Evolutionary conservation across 352 stramenopile genomes (phyloP).

Genomic region (Pythium insidiosum): DNA sequence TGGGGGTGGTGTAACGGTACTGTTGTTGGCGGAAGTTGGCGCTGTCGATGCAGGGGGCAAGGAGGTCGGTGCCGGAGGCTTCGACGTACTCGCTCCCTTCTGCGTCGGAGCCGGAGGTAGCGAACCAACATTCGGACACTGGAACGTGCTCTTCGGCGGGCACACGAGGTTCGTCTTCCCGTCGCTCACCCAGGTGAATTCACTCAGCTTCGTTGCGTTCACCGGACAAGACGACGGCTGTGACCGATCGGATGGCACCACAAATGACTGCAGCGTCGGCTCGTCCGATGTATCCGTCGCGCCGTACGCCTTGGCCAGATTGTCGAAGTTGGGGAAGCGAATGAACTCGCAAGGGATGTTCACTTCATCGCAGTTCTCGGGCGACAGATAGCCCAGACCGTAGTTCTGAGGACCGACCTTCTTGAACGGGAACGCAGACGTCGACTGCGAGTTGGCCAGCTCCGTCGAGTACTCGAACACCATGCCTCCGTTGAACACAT

Average conservation of each 20-base stretch:
- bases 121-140: constrained; percentile 27
- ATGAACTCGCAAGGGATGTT: constrained; percentile 36
- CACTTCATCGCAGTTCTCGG: constrained; percentile 52
- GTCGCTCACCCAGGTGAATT: constrained; percentile 20
- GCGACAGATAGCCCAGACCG: constrained; percentile 64
- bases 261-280: constrained; percentile 18
- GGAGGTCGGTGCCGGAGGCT: too few relatives aligned
- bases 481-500: constrained; percentile 59
- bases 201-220: constrained; percentile 14
- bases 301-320: constrained; percentile 33
- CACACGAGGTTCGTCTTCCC: constrained; percentile 12
- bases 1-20: too few relatives aligned
- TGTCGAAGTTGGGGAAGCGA: constrained; percentile 60
- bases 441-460: constrained; percentile 55
- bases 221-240: constrained; percentile 12
- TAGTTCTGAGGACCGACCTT: constrained; percentile 64
- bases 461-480: constrained; percentile 80
- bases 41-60: too few relatives aligned
- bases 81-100: neutral
- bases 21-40: too few relatives aligned
- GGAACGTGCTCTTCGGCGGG: constrained; percentile 15
- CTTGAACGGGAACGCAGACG: constrained; percentile 54
- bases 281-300: constrained; percentile 16
- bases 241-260: constrained; percentile 6
- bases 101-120: neutral